Evolutionary conservation across 768 basidiomycete genomes (phyloP).

Genomic region (Mycena vulgaris): DNA sequence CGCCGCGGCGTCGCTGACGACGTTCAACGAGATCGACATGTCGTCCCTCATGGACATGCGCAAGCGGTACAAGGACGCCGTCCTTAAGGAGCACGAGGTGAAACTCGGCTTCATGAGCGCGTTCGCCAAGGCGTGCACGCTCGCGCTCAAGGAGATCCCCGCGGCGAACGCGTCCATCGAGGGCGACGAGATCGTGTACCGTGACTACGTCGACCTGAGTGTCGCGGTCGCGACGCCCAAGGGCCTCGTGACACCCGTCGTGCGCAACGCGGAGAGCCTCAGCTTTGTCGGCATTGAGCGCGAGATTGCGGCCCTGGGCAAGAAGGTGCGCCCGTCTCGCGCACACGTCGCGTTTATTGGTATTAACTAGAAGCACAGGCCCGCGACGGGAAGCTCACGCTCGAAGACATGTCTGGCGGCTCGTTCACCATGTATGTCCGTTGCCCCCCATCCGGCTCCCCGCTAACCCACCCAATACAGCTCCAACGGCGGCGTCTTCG

Average conservation of each 20-base stretch:
- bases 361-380: slow-evolving; percentile 62
- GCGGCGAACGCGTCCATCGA: slow-evolving; percentile 96
- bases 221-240: slow-evolving; percentile 98
- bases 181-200: slow-evolving; percentile 93
- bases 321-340: slow-evolving; percentile 72
- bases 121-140: slow-evolving; percentile 88
- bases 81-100: slow-evolving; percentile 93
- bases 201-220: slow-evolving; percentile 92
- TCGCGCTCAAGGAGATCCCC: slow-evolving; percentile 94
- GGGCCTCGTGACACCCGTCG: slow-evolving; percentile 96
- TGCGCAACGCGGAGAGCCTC: slow-evolving; percentile 91
- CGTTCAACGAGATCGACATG: slow-evolving; percentile 99
- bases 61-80: slow-evolving; percentile 91
- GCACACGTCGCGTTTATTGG: slow-evolving; percentile 1
- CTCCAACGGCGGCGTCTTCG: slow-evolving; percentile 99
- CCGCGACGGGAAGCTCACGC: slow-evolving; percentile 91
- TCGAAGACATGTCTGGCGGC: slow-evolving; percentile 98
- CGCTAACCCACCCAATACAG: slow-evolving; percentile 55
- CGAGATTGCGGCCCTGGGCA: slow-evolving; percentile 91
- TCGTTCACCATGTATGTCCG: slow-evolving; percentile 94
- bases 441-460: not conserved
- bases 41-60: slow-evolving; percentile 95
- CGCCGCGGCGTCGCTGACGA: slow-evolving; percentile 95
- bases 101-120: slow-evolving; percentile 99
- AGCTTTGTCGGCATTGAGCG: slow-evolving; percentile 92